Conservation (phyloP, 495 filamentous ascomycete genomes). For the Penicillium goetzii region DNA sequence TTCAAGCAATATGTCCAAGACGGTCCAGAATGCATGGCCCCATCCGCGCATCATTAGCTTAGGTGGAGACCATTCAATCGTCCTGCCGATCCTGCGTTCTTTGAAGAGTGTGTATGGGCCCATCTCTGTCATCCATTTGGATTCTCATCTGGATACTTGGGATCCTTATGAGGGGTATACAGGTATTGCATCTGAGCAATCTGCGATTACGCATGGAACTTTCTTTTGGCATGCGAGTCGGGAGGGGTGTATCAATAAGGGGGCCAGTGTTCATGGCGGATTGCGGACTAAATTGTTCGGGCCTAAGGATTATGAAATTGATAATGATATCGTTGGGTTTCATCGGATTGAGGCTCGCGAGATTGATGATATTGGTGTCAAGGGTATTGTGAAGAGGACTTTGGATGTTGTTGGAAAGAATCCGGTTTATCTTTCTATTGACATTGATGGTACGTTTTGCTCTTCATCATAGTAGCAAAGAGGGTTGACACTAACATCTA, state of each 20-base stretch:
- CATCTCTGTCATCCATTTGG: constrained; percentile 60
- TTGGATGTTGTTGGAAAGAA: neutral
- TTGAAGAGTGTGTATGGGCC: neutral
- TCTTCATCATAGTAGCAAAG: neutral
- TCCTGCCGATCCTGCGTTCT: neutral
- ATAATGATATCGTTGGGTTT: neutral
- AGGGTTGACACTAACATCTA: neutral
- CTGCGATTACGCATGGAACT: constrained; percentile 37
- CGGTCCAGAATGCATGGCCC: neutral
- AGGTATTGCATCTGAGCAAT: constrained; percentile 32
- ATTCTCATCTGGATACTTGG: constrained; percentile 63
- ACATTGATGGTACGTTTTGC: neutral
- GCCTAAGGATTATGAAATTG: neutral
- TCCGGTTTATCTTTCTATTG: neutral
- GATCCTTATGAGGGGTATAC: constrained; percentile 44
- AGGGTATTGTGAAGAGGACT: neutral
- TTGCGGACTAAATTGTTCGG: neutral
- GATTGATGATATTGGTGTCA: neutral
- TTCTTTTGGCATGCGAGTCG: constrained; percentile 37
- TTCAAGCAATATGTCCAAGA: neutral
- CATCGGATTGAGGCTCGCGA: neutral
- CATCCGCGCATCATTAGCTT: neutral
- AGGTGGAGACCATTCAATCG: neutral
- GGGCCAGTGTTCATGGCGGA: constrained; percentile 18
- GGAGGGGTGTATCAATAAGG: constrained; percentile 30